Percentiles rank a stretch among this genome's conserved stretches.
Conservation (phyloP, 345 rosid species). For the Carallia brachiata region DNA sequence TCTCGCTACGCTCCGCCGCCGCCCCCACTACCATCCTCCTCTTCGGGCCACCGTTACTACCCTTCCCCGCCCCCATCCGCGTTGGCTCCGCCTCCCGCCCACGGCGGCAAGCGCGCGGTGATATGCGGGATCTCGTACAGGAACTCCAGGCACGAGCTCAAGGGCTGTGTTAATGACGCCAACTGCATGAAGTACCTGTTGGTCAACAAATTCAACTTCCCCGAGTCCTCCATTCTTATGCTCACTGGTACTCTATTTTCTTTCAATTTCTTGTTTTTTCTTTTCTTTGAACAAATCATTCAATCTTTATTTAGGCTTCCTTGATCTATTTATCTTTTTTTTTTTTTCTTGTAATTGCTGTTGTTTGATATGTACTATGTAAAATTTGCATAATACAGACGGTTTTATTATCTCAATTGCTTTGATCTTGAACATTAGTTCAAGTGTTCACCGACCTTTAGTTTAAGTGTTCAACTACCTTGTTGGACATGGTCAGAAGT, state of each 20-base stretch:
- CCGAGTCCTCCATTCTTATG: conserved; percentile 74
- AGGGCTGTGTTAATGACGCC: conserved; percentile 85
- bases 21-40: conserved; percentile 2
- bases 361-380: no score
- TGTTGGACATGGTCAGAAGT: no score
- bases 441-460: no score
- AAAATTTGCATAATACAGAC: no score
- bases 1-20: conserved; percentile 25
- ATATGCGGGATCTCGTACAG: conserved; percentile 68
- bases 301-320: background rate
- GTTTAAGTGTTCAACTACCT: no score
- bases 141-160: conserved; percentile 53
- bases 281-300: background rate
- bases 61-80: conserved; percentile 19
- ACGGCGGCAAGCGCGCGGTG: conserved; percentile 77
- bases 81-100: conserved; percentile 36
- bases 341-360: no score
- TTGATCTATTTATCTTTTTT: background rate
- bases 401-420: no score
- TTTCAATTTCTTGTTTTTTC: background rate
- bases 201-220: conserved; percentile 70
- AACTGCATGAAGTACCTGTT: conserved; percentile 84
- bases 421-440: no score
- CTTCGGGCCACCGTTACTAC: conserved; percentile 9
- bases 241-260: conserved; percentile 49